Evolutionary conservation across 225 moss, liverwort and hornwort species (phyloP).

Genomic region (Sphagnum contortum): DNA sequence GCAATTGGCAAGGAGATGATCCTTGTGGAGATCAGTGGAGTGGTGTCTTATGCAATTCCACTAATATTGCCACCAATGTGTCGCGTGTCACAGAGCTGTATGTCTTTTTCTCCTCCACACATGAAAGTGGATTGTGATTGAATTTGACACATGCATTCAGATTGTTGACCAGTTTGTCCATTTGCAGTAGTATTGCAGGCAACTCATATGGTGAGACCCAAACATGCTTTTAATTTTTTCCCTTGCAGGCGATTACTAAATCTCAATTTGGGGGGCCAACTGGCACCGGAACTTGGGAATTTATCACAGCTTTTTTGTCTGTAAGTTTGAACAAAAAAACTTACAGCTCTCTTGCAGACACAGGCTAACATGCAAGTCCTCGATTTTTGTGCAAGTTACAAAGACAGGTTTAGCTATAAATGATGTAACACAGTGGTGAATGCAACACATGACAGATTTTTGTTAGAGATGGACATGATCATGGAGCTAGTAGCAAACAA

Average conservation of each 20-base stretch:
- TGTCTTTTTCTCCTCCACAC: slow-evolving; percentile 5
- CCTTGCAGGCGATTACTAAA: slow-evolving; percentile 41
- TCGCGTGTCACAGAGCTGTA: slow-evolving; percentile 61
- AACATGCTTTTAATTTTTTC: not conserved
- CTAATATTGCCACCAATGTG: slow-evolving; percentile 13
- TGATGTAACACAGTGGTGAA: not conserved
- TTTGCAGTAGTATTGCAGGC: not conserved
- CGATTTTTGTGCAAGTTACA: not conserved
- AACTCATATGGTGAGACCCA: no score
- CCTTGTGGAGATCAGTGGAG: slow-evolving; percentile 54
- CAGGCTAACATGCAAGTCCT: not conserved
- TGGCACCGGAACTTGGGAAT: slow-evolving; percentile 64
- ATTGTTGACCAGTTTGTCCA: not conserved
- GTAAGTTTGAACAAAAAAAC: slow-evolving; percentile 19
- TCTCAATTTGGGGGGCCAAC: slow-evolving; percentile 31
- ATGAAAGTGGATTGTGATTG: not conserved
- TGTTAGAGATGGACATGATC: no score
- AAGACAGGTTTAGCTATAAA: not conserved
- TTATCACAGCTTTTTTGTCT: slow-evolving; percentile 26
- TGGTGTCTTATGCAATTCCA: slow-evolving; percentile 26
- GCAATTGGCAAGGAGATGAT: slow-evolving; percentile 40
- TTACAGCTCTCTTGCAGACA: no score
- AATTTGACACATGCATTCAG: not conserved
- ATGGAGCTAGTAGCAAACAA: no score
- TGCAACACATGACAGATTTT: no score